A percentile compares a stretch with the other conserved stretches of the same genome.
These are phyloP conservation scores for Penicillium lagena DNA, from an alignment of 495 filamentous ascomycete species.

Conservation along the genomic window DNA sequence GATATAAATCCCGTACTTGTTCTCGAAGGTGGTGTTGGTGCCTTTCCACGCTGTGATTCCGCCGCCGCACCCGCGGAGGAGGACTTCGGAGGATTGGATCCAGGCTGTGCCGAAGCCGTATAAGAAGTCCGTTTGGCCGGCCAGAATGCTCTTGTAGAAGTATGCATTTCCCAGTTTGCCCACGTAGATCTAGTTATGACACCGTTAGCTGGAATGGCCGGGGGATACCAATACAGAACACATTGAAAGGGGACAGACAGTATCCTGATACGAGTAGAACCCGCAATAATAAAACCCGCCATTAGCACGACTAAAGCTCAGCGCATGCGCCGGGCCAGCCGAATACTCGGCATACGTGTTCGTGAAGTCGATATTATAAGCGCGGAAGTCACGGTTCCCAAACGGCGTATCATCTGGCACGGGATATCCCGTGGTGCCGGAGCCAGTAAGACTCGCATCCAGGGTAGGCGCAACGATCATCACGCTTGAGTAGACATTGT, in stretches of 20 bases:
- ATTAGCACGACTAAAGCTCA: conserved; percentile 51
- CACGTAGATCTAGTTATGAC: conserved; percentile 40
- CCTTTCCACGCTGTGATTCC: conserved; percentile 64
- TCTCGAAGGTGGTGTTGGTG: conserved; percentile 54
- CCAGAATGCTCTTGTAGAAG: conserved; percentile 46
- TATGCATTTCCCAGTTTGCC: conserved; percentile 57
- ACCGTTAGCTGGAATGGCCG: too few relatives aligned
- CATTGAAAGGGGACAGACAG: conserved; percentile 22
- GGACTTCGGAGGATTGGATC: conserved; percentile 35
- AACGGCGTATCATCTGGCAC: conserved; percentile 53
- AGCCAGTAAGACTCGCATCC: conserved; percentile 48
- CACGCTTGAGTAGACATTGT: conserved; percentile 51
- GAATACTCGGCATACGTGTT: conserved; percentile 49
- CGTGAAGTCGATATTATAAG: conserved; percentile 53
- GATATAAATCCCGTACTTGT: conserved; percentile 60
- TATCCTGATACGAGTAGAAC: conserved; percentile 56
- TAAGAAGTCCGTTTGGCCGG: conserved; percentile 56
- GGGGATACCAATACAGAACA: too few relatives aligned
- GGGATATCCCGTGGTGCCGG: conserved; percentile 47
- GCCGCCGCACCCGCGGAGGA: conserved; percentile 50
- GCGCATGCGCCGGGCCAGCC: conserved; percentile 47
- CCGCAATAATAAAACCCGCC: conserved; percentile 53
- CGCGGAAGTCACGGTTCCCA: conserved; percentile 49
- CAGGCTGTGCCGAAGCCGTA: conserved; percentile 50
- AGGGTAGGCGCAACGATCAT: conserved; percentile 52